Evolutionary conservation across 768 basidiomycete species (phyloP), one percentile per base, ranked within the genome.

Genomic region (Lactarius hengduanensis): DNA sequence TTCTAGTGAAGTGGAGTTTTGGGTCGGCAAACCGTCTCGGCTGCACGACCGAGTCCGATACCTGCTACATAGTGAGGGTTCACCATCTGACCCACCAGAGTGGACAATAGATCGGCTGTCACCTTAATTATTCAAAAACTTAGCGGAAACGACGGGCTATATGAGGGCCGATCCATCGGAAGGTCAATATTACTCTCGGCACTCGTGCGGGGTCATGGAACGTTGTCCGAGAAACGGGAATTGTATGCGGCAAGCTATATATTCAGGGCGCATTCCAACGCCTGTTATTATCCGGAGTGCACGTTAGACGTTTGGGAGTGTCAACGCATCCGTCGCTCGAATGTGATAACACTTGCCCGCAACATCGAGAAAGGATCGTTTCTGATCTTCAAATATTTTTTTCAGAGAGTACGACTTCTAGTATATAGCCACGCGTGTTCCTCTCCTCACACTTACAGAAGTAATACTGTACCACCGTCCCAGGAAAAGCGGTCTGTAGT

Each of bases 1-100:
- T 22, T 16, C 32, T 72, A 97, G 95, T 66, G 96, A 98, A 78
- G 82, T 98, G 59, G 96, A 98, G 74, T 98, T 98, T 76, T 98
- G 96, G 96, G 83, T 85, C n/a, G 96, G 96, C 36, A 91, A 94
- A 72, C 92, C 93, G n/a, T 96, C 93, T 30, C 84, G 96, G 45
- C 79, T 98, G 59, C 96, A 98, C 71, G 95, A 98, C 76, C 88
- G 96, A 54, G 85, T 96, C 67, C 86, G 85, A 30, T 94, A 94
- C 75, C 78, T 85, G 28, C 94, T 93, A 75, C 78, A 84, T 59
- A 86, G 85, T n/a, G 79, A 80, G 58, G 80, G 77, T 41, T 78
- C 82, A 18, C 69, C 80, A 0, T 82, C 83, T 15, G 83, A 83
- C 54, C 74, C 78, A 28, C 80, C 84, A 15, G 76, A 76, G 69